phyloP scores from a whole-genome alignment of 2,329 filamentous ascomycete species.

The Fusarium miscanthi region DNA sequence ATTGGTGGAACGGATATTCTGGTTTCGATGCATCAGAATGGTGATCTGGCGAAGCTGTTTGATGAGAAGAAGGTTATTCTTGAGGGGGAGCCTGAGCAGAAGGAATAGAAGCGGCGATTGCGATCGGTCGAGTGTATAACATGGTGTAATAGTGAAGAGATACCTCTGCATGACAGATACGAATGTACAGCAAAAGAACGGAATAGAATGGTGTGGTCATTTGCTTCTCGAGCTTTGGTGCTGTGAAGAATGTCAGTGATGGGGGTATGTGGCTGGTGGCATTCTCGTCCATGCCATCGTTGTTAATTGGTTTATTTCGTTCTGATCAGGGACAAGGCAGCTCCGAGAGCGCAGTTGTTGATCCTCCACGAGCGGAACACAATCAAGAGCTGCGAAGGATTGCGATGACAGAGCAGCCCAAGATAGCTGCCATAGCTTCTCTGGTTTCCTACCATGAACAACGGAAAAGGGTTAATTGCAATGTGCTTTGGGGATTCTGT shows the following conservation, averaged over 20 bases:
- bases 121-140: conserved; percentile 39
- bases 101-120: conserved; percentile 41
- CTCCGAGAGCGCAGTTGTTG: not conserved
- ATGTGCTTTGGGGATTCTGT: too few species aligned
- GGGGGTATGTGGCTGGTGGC: fast-evolving
- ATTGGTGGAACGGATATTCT: conserved; percentile 98
- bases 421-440: not conserved
- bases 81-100: conserved; percentile 57
- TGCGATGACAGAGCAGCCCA: not conserved
- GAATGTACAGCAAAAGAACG: conserved; percentile 40
- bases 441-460: too few species aligned
- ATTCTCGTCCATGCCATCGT: fast-evolving
- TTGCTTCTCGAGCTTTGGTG: not conserved
- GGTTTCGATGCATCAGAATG: conserved; percentile 96
- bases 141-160: conserved; percentile 44
- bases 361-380: not conserved
- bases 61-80: conserved; percentile 90
- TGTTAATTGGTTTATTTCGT: fast-evolving
- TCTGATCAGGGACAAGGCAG: not conserved
- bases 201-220: conserved; percentile 32
- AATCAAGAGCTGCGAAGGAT: not conserved
- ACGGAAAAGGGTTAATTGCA: too few species aligned
- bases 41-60: conserved; percentile 89
- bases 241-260: not conserved
- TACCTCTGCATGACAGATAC: conserved; percentile 42